These are phyloP conservation scores for Geotrichum fermentans DNA, from an alignment of 1,139 yeast species.

Conservation along the genomic window DNA sequence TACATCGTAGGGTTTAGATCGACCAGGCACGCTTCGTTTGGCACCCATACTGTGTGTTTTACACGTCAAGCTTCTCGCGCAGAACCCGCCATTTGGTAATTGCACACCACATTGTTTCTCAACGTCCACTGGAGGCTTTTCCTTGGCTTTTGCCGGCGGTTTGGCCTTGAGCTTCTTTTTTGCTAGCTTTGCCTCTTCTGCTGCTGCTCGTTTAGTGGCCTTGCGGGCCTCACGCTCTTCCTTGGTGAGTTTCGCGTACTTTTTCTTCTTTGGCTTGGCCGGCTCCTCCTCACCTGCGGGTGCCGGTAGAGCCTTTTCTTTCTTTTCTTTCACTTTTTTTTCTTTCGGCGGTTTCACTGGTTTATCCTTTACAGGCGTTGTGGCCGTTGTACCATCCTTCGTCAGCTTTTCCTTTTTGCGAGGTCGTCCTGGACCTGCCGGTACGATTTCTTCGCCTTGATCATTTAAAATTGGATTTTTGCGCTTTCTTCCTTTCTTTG, in stretches of 20 bases:
- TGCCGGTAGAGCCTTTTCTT: not conserved
- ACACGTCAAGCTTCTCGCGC: slow-evolving; percentile 93
- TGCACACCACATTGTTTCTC: slow-evolving; percentile 97
- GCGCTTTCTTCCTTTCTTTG: slow-evolving; percentile 21
- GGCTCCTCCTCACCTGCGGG: slow-evolving; percentile 66
- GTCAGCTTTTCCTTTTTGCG: slow-evolving; percentile 15
- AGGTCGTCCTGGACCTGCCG: slow-evolving; percentile 19
- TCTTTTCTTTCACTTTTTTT: slow-evolving; percentile 8
- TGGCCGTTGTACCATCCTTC: slow-evolving; percentile 3
- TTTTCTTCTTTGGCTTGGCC: slow-evolving; percentile 11
- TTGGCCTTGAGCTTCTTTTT: slow-evolving; percentile 23
- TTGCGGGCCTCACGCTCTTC: slow-evolving; percentile 18
- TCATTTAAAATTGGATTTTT: slow-evolving; percentile 17
- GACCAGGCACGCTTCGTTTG: slow-evolving; percentile 84
- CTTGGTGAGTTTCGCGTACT: slow-evolving; percentile 18
- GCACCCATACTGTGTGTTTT: slow-evolving; percentile 98
- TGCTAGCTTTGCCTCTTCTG: slow-evolving; percentile 86
- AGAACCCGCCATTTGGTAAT: slow-evolving; percentile 83
- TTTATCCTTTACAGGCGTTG: not conserved
- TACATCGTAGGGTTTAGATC: slow-evolving; percentile 88
- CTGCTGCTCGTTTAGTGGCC: slow-evolving; percentile 42
- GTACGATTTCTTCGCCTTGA: slow-evolving; percentile 6
- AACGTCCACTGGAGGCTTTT: slow-evolving; percentile 88
- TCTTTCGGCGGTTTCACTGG: not conserved
- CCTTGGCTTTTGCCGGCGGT: slow-evolving; percentile 68